Percentiles rank a stretch among this genome's conserved stretches.
These are phyloP conservation scores for Carex arenaria DNA, from an alignment of 202 grass and related monocot genomes.

Conservation along the genomic window DNA sequence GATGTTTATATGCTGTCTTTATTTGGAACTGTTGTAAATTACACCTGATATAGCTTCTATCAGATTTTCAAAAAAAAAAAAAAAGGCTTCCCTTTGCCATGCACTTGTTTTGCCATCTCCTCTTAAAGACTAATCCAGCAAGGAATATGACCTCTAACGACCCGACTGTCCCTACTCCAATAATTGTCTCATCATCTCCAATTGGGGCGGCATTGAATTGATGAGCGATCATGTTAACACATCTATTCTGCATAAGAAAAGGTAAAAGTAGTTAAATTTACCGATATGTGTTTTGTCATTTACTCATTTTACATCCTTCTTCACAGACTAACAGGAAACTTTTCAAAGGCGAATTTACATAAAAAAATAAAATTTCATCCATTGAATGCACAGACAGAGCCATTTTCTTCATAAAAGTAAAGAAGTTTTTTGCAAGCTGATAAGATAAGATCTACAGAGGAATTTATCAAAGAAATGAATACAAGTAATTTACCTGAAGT, in stretches of 20 bases:
- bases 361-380: not conserved
- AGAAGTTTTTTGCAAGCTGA: not conserved
- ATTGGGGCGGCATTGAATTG: conserved; percentile 39
- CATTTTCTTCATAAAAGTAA: not conserved
- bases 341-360: not conserved
- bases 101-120: conserved; percentile 65
- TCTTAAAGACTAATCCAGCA: conserved; percentile 63
- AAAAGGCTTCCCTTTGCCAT: conserved; percentile 45
- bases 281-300: no score
- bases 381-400: not conserved
- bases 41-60: no score
- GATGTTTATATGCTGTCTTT: no score
- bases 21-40: no score
- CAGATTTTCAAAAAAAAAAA: no score
- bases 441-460: conserved; percentile 47
- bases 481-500: conserved; percentile 23
- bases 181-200: not conserved
- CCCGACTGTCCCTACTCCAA: conserved; percentile 66
- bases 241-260: conserved; percentile 49
- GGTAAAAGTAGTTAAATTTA: not conserved
- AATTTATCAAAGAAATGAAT: conserved; percentile 37
- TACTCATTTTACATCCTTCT: no score
- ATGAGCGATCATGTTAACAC: conserved; percentile 73
- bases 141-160: conserved; percentile 81
- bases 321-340: no score